Base-by-base conservation (phyloP, 179 eudicot genomes). In the Amaranthus tricolor region DNA sequence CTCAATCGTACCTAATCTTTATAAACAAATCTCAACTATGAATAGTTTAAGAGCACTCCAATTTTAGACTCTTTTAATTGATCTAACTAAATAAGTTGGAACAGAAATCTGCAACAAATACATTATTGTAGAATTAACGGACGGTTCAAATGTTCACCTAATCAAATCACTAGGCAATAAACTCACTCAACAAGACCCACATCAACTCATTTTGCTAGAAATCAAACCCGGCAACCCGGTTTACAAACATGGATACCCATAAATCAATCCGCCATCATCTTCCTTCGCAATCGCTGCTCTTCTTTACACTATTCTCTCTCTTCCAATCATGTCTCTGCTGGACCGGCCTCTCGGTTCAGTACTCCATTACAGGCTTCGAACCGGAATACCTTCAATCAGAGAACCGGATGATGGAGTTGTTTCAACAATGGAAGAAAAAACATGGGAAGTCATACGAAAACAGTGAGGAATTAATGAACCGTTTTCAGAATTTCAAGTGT, bases 391-490 rank as follows among this genome's bases (percentile, higher is more conserved):
- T 79, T 5, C 66, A 62, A 9, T 79, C 88, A 1, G 83, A 84
- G 31, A 84, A 80, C 48, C 82, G 84, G 58, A 79, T 85, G 2
- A 62, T 72, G 10, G 84, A 88, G 74, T 70, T 89, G 24, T 91
- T 91, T 72, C 72, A 70, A 1, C 79, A 82, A 78, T 91, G 97
- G 97, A 84, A 79, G 71, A 83, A 83, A 67, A 77, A 77, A 31
- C 84, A 88, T 20, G 81, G 89, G 12, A 83, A 77, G 64, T 72
- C 68, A 6, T 89, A 88, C 77, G 52, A 20, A 6, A 73, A 81
- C 4, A 76, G 13, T 8, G 62, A 76, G 13, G 97, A 85, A 74
- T 78, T 70, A 59, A 77, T 69, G 74, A 81, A 75, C 75, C 84
- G 88, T 17, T 81, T 86, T 47, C 73, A 82, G 24, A 86, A 75